Evolutionary conservation across 805 yeast species (phyloP).

Genomic region (Yarrowia alimentaria): DNA sequence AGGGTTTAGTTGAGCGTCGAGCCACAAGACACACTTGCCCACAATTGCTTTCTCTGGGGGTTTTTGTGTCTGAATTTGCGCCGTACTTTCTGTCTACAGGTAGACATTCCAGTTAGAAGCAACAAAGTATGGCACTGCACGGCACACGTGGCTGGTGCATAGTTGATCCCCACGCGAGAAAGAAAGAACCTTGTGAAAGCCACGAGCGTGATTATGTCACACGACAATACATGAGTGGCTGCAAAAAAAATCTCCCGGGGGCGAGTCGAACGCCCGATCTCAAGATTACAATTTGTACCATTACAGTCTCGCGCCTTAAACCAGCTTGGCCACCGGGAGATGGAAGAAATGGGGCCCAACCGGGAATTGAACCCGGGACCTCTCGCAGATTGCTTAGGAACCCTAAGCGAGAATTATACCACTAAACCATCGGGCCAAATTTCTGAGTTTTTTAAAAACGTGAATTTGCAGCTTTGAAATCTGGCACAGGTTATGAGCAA

Average conservation of each 20-base stretch:
- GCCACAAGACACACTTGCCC: too few species aligned
- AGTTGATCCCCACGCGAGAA: too few species aligned
- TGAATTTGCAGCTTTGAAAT: not conserved
- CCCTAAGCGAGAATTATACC: slow-evolving; percentile 28
- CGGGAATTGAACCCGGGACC: slow-evolving; percentile 28
- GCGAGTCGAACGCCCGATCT: slow-evolving; percentile 42
- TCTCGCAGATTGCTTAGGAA: slow-evolving; percentile 26
- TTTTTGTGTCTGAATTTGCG: too few species aligned
- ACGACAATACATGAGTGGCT: too few species aligned
- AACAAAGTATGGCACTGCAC: not conserved
- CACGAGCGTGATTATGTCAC: too few species aligned
- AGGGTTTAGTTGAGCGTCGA: too few species aligned
- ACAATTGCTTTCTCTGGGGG: too few species aligned
- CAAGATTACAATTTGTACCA: slow-evolving; percentile 38
- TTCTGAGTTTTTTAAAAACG: not conserved
- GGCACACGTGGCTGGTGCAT: slow-evolving; percentile 23
- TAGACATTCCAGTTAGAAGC: too few species aligned
- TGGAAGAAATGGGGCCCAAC: slow-evolving; percentile 20
- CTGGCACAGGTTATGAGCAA: slow-evolving; percentile 19
- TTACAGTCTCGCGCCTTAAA: slow-evolving; percentile 43
- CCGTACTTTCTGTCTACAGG: too few species aligned
- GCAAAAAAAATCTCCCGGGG: slow-evolving; percentile 37
- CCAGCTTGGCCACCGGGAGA: slow-evolving; percentile 43
- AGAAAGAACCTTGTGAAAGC: too few species aligned
- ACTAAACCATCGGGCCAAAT: slow-evolving; percentile 27